phyloP scores from a whole-genome alignment of 495 filamentous ascomycete species.

The Astrothelium macrocarpum region DNA sequence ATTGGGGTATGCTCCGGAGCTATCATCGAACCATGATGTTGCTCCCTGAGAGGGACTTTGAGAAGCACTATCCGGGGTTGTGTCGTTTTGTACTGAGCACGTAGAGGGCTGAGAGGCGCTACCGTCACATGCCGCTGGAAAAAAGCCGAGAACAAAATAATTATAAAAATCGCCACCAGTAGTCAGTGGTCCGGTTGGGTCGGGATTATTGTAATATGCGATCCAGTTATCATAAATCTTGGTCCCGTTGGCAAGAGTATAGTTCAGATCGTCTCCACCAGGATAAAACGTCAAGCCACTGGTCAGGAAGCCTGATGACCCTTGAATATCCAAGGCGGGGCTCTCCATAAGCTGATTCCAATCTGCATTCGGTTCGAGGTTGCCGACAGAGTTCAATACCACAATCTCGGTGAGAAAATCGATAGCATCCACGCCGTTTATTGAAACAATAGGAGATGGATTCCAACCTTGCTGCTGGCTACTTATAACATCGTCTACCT shows the following conservation, averaged over 20 bases:
- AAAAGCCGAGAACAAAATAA: constrained; percentile 38
- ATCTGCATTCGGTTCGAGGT: constrained; percentile 41
- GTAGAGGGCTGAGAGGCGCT: background rate
- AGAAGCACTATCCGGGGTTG: background rate
- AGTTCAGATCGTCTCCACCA: constrained; percentile 25
- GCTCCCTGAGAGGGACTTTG: background rate
- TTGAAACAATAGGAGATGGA: constrained; percentile 30
- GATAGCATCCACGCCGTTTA: constrained; percentile 38
- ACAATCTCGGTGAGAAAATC: constrained; percentile 37
- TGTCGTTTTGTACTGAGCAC: background rate
- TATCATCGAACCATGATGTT: background rate
- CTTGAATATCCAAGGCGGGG: constrained; percentile 37
- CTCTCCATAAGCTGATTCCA: constrained; percentile 43
- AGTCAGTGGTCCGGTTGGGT: constrained; percentile 34
- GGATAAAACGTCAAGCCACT: constrained; percentile 40
- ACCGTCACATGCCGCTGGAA: constrained; percentile 10
- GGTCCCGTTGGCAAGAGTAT: constrained; percentile 36
- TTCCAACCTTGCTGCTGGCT: background rate
- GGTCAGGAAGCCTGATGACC: constrained; percentile 26
- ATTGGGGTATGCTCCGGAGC: constrained; percentile 1
- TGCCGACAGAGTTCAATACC: constrained; percentile 32
- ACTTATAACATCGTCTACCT: background rate
- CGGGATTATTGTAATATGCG: constrained; percentile 31
- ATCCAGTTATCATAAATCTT: constrained; percentile 24
- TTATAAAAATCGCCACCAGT: constrained; percentile 44